These are phyloP conservation scores for Dothistroma septosporum DNA, from an alignment of 2,329 filamentous ascomycete species.

Conservation along the genomic window DNA sequence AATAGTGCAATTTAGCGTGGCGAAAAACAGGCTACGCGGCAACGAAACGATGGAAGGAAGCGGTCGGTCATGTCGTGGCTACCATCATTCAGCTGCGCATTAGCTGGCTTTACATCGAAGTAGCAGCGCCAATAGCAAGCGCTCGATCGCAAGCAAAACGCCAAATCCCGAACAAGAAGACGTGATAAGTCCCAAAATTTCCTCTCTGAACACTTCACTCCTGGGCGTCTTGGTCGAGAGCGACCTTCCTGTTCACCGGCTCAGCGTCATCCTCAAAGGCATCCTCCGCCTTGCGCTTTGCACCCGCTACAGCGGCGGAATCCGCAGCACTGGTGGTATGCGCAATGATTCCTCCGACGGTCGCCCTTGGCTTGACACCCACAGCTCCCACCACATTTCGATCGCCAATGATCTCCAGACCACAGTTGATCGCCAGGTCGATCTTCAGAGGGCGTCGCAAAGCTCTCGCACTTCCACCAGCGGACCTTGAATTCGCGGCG, in stretches of 20 bases:
- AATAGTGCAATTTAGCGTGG: not conserved
- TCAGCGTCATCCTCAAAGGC: constrained; percentile 11
- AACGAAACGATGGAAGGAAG: not conserved
- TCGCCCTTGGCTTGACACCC: constrained; percentile 25
- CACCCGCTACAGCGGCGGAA: constrained; percentile 21
- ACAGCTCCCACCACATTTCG: constrained; percentile 33
- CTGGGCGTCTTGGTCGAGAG: constrained; percentile 1
- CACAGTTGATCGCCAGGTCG: constrained; percentile 40
- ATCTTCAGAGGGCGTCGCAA: constrained; percentile 45
- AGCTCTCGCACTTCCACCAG: constrained; percentile 20
- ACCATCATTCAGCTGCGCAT: not conserved
- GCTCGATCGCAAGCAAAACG: not conserved
- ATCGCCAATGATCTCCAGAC: constrained; percentile 31
- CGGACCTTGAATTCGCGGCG: constrained; percentile 27
- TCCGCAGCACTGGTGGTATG: not conserved
- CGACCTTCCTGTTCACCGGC: constrained; percentile 22
- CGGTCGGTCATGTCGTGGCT: not conserved
- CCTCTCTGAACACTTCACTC: not conserved
- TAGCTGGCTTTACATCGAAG: not conserved
- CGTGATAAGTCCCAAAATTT: not conserved
- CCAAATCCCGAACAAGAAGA: not conserved
- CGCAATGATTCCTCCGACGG: not conserved
- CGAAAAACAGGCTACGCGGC: not conserved
- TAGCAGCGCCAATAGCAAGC: not conserved
- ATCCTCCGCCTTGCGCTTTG: constrained; percentile 33